Percentiles rank a stretch among this genome's conserved stretches.
Conservation (phyloP, 306 rosid genomes). For the Coriaria nepalensis region DNA sequence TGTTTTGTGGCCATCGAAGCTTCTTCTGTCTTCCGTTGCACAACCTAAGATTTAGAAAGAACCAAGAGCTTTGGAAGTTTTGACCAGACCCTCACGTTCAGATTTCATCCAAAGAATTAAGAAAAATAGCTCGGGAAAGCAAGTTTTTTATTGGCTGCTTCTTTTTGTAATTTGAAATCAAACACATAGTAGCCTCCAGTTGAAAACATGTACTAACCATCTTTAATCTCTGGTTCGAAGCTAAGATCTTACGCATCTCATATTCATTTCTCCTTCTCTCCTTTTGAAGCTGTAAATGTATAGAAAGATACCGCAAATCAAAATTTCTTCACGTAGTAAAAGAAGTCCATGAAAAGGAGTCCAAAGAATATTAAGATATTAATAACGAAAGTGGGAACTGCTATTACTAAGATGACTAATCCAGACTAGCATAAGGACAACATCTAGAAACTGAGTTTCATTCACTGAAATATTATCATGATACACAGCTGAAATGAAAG, state of each 20-base stretch:
- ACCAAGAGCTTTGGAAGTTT: background rate
- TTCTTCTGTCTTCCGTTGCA: slow-evolving; percentile 83
- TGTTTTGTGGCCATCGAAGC: slow-evolving; percentile 60
- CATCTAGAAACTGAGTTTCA: no score
- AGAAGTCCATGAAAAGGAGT: background rate
- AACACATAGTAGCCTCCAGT: background rate
- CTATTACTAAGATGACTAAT: no score
- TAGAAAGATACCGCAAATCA: slow-evolving; percentile 4
- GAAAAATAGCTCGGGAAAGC: background rate
- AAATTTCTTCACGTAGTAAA: slow-evolving; percentile 4
- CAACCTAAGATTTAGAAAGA: slow-evolving; percentile 33
- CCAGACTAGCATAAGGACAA: no score
- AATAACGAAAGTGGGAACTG: no score
- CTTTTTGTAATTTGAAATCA: background rate
- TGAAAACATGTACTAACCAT: slow-evolving; percentile 26
- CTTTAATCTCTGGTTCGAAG: slow-evolving; percentile 65
- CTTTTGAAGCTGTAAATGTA: slow-evolving; percentile 61
- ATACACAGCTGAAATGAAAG: no score
- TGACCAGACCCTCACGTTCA: no score
- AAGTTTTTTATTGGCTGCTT: no score
- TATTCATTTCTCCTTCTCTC: slow-evolving; percentile 44
- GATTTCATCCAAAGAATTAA: background rate
- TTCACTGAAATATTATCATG: no score
- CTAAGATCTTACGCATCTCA: slow-evolving; percentile 45
- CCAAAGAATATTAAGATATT: background rate